Conservation (phyloP, 495 filamentous ascomycete genomes). For the Viridothelium virens region DNA sequence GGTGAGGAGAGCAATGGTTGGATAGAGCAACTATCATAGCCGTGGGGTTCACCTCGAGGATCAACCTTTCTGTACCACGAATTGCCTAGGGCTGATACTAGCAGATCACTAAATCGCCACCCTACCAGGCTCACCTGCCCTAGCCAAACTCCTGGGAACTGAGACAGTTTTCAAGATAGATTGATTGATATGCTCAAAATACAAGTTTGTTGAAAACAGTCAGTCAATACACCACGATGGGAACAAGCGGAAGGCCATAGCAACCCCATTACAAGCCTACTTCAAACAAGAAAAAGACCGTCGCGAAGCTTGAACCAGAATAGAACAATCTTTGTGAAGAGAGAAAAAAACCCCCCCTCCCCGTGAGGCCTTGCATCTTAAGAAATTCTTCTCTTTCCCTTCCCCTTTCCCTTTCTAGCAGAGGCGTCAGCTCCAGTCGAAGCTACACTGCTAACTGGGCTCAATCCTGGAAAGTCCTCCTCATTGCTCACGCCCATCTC, state of each 20-base stretch:
- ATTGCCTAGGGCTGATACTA: constrained; percentile 1
- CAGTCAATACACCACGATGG: too few species aligned
- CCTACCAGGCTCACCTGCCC: too few species aligned
- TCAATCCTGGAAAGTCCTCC: constrained; percentile 51
- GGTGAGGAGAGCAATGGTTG: neutral
- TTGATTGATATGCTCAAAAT: too few species aligned
- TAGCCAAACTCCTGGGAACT: neutral
- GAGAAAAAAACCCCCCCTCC: neutral
- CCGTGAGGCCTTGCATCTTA: constrained; percentile 14
- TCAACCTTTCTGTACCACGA: constrained; percentile 6
- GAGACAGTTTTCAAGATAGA: too few species aligned
- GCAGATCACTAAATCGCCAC: neutral
- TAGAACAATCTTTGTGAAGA: neutral
- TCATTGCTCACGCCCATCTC: constrained; percentile 29
- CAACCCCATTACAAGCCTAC: constrained; percentile 6
- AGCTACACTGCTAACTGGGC: constrained; percentile 28
- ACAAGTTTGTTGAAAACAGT: too few species aligned
- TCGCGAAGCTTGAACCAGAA: neutral
- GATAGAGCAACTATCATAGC: neutral
- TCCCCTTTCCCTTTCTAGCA: constrained; percentile 34
- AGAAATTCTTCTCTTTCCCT: constrained; percentile 33
- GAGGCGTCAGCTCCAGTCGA: constrained; percentile 36
- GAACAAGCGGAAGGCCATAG: neutral
- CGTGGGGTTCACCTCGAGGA: constrained; percentile 1
- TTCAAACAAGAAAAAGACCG: neutral